These are phyloP conservation scores for Suillus plorans DNA, from an alignment of 768 basidiomycete species.

Conservation along the genomic window DNA sequence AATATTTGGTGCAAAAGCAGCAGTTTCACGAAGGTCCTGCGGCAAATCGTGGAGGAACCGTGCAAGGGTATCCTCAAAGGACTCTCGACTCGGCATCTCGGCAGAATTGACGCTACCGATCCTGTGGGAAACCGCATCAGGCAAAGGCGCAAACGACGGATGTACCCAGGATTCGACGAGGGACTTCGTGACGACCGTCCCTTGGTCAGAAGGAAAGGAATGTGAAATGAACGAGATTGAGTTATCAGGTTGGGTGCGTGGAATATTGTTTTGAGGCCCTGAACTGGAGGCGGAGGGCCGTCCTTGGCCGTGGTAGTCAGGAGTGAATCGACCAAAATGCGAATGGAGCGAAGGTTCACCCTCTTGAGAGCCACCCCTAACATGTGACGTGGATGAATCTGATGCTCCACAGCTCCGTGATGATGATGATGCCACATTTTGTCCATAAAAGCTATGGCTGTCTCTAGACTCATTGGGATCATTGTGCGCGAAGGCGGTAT, in stretches of 20 bases:
- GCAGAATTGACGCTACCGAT: slow-evolving; percentile 52
- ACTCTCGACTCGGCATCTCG: slow-evolving; percentile 58
- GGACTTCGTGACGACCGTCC: slow-evolving; percentile 38
- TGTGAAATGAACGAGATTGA: slow-evolving; percentile 47
- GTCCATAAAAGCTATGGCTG: slow-evolving; percentile 46
- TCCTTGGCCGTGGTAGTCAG: slow-evolving; percentile 24
- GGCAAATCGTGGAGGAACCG: slow-evolving; percentile 52
- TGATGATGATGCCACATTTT: slow-evolving; percentile 42
- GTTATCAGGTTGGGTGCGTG: slow-evolving; percentile 23
- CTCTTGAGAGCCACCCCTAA: slow-evolving; percentile 13
- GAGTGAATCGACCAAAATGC: slow-evolving; percentile 18
- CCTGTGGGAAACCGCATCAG: slow-evolving; percentile 52
- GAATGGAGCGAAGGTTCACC: slow-evolving; percentile 16
- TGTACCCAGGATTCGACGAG: slow-evolving; percentile 60
- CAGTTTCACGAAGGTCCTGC: slow-evolving; percentile 58
- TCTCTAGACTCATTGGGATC: slow-evolving; percentile 27
- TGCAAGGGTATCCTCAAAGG: slow-evolving; percentile 50
- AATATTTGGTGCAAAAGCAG: slow-evolving; percentile 51
- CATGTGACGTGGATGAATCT: slow-evolving; percentile 25
- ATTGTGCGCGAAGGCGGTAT: slow-evolving; percentile 12
- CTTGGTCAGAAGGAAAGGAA: slow-evolving; percentile 38
- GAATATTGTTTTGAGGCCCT: slow-evolving; percentile 23
- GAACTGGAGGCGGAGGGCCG: slow-evolving; percentile 12
- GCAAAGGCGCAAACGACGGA: slow-evolving; percentile 59
- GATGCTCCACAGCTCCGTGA: slow-evolving; percentile 23